Conservation (phyloP, 306 rosid genomes). For the Chamaecrista fasciculata region DNA sequence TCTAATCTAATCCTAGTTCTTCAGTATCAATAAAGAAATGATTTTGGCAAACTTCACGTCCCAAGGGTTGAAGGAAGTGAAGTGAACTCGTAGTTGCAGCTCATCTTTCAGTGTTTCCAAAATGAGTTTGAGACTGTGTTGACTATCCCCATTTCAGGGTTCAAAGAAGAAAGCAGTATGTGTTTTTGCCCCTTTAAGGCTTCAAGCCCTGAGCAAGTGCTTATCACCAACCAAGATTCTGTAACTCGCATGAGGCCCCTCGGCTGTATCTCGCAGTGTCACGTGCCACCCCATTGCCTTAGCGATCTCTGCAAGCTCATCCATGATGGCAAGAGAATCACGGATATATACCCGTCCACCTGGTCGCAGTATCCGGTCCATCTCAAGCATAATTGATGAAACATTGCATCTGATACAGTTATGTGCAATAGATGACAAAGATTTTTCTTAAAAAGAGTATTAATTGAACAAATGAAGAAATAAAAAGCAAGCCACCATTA, state of each 20-base stretch:
- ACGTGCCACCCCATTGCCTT: slow-evolving; percentile 86
- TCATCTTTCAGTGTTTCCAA: slow-evolving; percentile 25
- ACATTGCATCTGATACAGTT: slow-evolving; percentile 61
- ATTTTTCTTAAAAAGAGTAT: background rate
- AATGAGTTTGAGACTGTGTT: slow-evolving; percentile 18
- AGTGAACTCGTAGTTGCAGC: slow-evolving; percentile 20
- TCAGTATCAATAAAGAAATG: slow-evolving; percentile 24
- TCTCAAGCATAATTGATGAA: slow-evolving; percentile 91
- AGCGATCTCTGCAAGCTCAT: slow-evolving; percentile 75
- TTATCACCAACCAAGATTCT: slow-evolving; percentile 78
- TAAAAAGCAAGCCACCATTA: background rate
- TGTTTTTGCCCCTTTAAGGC: slow-evolving; percentile 16
- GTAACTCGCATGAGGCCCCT: slow-evolving; percentile 90
- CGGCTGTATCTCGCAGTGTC: slow-evolving; percentile 66
- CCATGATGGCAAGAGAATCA: slow-evolving; percentile 74
- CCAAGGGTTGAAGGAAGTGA: slow-evolving; percentile 14
- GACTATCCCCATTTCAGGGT: background rate
- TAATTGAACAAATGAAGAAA: background rate
- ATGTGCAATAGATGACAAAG: slow-evolving; percentile 16
- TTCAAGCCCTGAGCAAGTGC: slow-evolving; percentile 61
- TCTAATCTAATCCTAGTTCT: background rate
- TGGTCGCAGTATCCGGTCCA: slow-evolving; percentile 92
- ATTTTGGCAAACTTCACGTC: slow-evolving; percentile 9
- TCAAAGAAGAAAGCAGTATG: slow-evolving; percentile 18
- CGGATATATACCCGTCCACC: slow-evolving; percentile 84